Percentiles rank a stretch among this genome's conserved stretches.
Evolutionary conservation across 768 basidiomycete species (phyloP).

Genomic region (Leccinum ochraceum): DNA sequence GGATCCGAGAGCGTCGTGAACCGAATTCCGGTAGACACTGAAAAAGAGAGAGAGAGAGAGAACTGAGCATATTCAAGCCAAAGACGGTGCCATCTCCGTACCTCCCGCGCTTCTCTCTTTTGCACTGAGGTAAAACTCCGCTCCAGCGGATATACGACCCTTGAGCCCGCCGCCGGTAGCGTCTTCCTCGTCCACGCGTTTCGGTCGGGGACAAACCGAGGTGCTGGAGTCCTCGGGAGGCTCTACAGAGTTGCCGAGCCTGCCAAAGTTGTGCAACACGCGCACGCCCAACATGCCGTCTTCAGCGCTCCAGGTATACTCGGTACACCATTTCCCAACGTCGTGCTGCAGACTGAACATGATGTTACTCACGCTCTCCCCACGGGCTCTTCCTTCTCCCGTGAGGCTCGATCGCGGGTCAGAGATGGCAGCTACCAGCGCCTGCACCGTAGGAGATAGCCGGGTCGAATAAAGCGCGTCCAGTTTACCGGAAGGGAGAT

Average conservation of each 20-base stretch:
- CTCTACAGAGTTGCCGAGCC: slow-evolving; percentile 45
- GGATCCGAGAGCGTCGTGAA: slow-evolving; percentile 90
- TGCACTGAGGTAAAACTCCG: slow-evolving; percentile 91
- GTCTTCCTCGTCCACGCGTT: slow-evolving; percentile 94
- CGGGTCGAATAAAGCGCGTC: slow-evolving; percentile 90
- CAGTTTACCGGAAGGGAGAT: slow-evolving; percentile 84
- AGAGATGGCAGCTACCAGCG: slow-evolving; percentile 83
- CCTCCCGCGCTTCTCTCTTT: slow-evolving; percentile 93
- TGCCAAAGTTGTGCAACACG: slow-evolving; percentile 91
- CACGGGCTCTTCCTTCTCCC: slow-evolving; percentile 41
- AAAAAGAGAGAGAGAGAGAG: not conserved
- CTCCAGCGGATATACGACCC: slow-evolving; percentile 89
- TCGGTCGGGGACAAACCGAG: slow-evolving; percentile 42
- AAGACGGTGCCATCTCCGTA: slow-evolving; percentile 29
- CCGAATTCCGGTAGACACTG: slow-evolving; percentile 92
- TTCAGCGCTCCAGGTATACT: slow-evolving; percentile 93
- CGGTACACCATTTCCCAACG: slow-evolving; percentile 87
- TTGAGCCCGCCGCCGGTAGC: slow-evolving; percentile 88
- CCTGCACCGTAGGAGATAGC: slow-evolving; percentile 75
- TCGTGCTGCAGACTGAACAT: slow-evolving; percentile 92
- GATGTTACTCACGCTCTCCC: slow-evolving; percentile 60
- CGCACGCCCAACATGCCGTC: slow-evolving; percentile 93
- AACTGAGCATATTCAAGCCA: slow-evolving; percentile 3
- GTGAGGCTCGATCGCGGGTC: slow-evolving; percentile 60
- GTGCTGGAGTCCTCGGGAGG: slow-evolving; percentile 35